Percentiles rank a stretch among this genome's conserved stretches.
Conservation (phyloP, 768 basidiomycete species). For the Nidularia pulvinata region DNA sequence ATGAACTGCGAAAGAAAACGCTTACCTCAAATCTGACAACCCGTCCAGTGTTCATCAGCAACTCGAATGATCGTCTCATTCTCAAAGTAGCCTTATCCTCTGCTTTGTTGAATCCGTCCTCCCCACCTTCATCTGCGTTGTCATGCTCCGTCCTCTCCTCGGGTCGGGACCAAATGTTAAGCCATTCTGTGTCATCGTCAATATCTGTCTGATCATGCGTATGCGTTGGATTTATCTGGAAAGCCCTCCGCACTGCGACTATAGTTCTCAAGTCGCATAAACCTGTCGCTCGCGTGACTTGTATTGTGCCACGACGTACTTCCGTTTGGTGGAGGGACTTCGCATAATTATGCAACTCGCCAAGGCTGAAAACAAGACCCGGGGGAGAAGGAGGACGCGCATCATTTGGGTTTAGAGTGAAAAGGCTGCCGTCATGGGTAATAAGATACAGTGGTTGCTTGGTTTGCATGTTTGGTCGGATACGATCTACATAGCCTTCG, state of each 20-base stretch:
- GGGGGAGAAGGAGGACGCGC: slow-evolving; percentile 76
- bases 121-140: slow-evolving; percentile 59
- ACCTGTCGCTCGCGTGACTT: slow-evolving; percentile 65
- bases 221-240: slow-evolving; percentile 37
- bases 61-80: slow-evolving; percentile 75
- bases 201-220: slow-evolving; percentile 30
- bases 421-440: slow-evolving; percentile 74
- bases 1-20: slow-evolving; percentile 1
- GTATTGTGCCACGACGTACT: slow-evolving; percentile 58
- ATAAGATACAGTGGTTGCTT: slow-evolving; percentile 68
- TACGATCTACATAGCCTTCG: slow-evolving; percentile 85
- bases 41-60: slow-evolving; percentile 67
- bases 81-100: slow-evolving; percentile 44
- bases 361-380: slow-evolving; percentile 32
- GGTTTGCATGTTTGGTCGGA: slow-evolving; percentile 55
- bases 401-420: slow-evolving; percentile 46
- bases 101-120: slow-evolving; percentile 53
- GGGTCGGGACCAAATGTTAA: slow-evolving; percentile 26
- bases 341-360: slow-evolving; percentile 22
- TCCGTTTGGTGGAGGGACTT: slow-evolving; percentile 48
- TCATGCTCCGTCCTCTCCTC: slow-evolving; percentile 40
- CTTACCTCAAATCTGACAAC: slow-evolving; percentile 81
- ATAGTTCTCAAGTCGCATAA: slow-evolving; percentile 77
- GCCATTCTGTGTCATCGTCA: slow-evolving; percentile 27
- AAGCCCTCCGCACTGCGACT: slow-evolving; percentile 61